These are phyloP conservation scores for Aspergillus intermedius DNA, from an alignment of 2,329 filamentous ascomycete species.

Conservation along the genomic window DNA sequence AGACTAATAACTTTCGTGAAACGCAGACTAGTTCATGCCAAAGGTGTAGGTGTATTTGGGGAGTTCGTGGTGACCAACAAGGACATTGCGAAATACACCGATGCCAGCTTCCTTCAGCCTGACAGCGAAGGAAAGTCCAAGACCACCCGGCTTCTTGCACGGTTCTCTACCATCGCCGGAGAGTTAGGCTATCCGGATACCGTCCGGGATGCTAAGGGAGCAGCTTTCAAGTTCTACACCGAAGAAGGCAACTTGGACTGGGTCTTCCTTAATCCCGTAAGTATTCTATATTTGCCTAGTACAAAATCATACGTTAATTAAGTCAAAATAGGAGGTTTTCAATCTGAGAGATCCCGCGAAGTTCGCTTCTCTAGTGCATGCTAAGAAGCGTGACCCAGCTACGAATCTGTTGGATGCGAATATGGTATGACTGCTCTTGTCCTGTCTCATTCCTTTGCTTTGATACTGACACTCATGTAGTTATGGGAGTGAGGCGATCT, in stretches of 20 bases:
- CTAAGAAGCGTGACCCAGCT: conserved; percentile 4
- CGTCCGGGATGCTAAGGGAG: not conserved
- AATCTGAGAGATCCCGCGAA: conserved; percentile 7
- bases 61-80: not conserved
- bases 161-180: not conserved
- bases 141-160: not conserved
- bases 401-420: conserved; percentile 8
- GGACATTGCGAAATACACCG: not conserved
- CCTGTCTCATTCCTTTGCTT: not conserved
- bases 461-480: not conserved
- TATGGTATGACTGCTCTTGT: conserved; percentile 1
- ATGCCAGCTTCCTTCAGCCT: not conserved
- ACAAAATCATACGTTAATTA: not conserved
- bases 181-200: not conserved
- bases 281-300: not conserved
- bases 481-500: conserved; percentile 1
- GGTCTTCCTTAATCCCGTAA: conserved; percentile 1
- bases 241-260: conserved; percentile 2
- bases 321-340: conserved; percentile 1
- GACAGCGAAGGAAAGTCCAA: not conserved
- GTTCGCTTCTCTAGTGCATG: conserved; percentile 5
- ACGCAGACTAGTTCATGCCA: not conserved
- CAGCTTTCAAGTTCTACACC: not conserved
- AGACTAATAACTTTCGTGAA: not conserved
- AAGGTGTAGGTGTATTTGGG: not conserved